Percentiles rank a stretch among this genome's conserved stretches.
Evolutionary conservation across 257 asterid genomes (phyloP).

Genomic region (Solanum tarapatanum): DNA sequence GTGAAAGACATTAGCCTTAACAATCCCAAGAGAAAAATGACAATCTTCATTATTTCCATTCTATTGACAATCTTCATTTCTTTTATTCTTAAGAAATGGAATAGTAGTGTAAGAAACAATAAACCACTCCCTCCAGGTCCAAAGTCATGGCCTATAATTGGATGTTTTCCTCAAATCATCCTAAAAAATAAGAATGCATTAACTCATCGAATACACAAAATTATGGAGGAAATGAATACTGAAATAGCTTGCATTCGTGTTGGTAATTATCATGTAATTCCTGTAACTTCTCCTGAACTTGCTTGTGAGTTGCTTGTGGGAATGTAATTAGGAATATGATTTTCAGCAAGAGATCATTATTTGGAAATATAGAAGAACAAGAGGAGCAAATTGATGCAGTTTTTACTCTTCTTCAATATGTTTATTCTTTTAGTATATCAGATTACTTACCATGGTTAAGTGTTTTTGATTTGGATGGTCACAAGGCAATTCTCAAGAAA

Average conservation of each 20-base stretch:
- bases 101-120: not conserved
- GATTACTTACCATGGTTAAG: slow-evolving; percentile 1
- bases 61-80: too few species aligned
- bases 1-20: rapidly evolving
- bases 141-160: not conserved
- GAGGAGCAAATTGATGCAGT: not conserved
- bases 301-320: slow-evolving; percentile 12
- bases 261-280: not conserved
- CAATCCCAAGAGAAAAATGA: not conserved
- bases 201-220: not conserved
- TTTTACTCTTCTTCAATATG: not conserved
- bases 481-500: not conserved
- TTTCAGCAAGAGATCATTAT: slow-evolving; percentile 1
- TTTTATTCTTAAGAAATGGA: too few species aligned
- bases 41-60: too few species aligned
- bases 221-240: slow-evolving; percentile 9
- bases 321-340: not conserved
- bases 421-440: not conserved
- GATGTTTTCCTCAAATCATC: not conserved
- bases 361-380: not conserved
- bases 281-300: slow-evolving; percentile 15
- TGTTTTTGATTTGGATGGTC: not conserved
- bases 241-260: slow-evolving; percentile 10
- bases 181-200: not conserved
- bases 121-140: slow-evolving; percentile 7